These are phyloP conservation scores for Dactylellina leptospora DNA, from an alignment of 2,329 filamentous ascomycete species.

Conservation along the genomic window DNA sequence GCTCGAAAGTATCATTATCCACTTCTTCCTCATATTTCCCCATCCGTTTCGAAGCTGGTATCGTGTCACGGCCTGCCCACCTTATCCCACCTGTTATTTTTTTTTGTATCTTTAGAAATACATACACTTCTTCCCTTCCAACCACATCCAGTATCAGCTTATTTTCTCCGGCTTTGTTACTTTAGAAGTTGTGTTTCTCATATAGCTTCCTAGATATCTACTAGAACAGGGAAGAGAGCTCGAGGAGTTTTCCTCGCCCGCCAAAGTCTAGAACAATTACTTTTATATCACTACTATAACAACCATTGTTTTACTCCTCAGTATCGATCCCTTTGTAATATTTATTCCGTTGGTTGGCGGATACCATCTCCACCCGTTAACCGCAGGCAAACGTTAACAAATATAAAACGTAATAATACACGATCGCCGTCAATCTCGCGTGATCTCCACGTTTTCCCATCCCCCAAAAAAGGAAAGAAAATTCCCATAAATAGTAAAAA, in stretches of 20 bases:
- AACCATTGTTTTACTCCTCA: neutral
- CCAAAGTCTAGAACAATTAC: conserved; percentile 11
- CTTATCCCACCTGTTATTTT: conserved; percentile 9
- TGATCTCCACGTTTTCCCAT: too few species aligned
- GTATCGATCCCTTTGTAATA: too few species aligned
- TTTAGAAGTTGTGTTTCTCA: conserved; percentile 60
- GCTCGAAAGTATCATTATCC: conserved; percentile 8
- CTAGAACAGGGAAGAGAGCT: neutral
- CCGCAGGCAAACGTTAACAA: too few species aligned
- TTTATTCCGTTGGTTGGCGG: too few species aligned
- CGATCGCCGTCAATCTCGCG: too few species aligned
- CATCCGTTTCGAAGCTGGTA: conserved; percentile 51
- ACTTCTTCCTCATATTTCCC: neutral
- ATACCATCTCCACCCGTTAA: too few species aligned
- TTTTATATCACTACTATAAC: conserved; percentile 7
- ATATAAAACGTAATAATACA: too few species aligned
- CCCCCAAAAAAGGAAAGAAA: too few species aligned
- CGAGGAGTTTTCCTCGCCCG: neutral
- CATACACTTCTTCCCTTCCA: conserved; percentile 15
- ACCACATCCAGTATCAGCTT: conserved; percentile 17
- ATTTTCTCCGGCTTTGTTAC: conserved; percentile 40
- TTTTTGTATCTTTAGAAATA: conserved; percentile 42
- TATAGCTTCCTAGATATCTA: conserved; percentile 7
- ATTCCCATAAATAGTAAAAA: too few species aligned
- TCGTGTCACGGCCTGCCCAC: conserved; percentile 50